phyloP scores from a whole-genome alignment of 176 grass and related monocot species.

The Alloteropsis semialata region DNA sequence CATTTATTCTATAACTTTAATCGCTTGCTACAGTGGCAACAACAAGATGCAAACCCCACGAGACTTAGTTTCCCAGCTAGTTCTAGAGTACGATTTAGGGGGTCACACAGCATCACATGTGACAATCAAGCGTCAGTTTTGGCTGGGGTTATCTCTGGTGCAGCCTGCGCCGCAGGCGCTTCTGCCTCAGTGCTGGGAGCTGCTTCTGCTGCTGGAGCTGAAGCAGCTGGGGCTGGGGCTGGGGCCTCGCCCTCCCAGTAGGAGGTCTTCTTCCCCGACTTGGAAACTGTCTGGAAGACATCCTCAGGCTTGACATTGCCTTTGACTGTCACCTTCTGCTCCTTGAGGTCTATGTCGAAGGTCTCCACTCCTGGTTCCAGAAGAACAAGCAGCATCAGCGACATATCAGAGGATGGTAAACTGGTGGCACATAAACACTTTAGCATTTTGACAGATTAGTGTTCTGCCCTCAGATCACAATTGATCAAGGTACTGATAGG shows the following conservation, averaged over 20 bases:
- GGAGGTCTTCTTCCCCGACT: slow-evolving; percentile 80
- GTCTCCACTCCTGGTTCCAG: slow-evolving; percentile 59
- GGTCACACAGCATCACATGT: slow-evolving; percentile 19
- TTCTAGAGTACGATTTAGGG: neutral
- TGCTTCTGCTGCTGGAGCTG: neutral
- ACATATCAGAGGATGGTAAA: neutral
- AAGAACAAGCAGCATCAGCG: neutral
- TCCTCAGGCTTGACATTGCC: slow-evolving; percentile 74
- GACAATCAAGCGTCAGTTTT: slow-evolving; percentile 16
- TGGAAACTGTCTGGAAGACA: slow-evolving; percentile 83
- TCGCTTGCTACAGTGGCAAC: neutral
- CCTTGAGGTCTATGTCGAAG: slow-evolving; percentile 80
- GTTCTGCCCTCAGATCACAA: neutral
- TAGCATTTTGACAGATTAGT: neutral
- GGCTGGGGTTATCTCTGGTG: slow-evolving; percentile 18
- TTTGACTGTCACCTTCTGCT: slow-evolving; percentile 90
- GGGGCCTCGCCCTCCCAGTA: slow-evolving; percentile 57
- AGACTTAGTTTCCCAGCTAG: neutral
- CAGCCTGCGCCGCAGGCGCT: neutral
- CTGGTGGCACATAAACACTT: neutral
- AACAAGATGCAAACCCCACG: neutral
- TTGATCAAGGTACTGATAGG: neutral
- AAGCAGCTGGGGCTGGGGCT: neutral
- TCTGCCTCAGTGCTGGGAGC: neutral
- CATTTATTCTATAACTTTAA: slow-evolving; percentile 3